These are phyloP conservation scores for Agroathelia rolfsii DNA, from an alignment of 1,284 basidiomycete genomes.

Conservation along the genomic window DNA sequence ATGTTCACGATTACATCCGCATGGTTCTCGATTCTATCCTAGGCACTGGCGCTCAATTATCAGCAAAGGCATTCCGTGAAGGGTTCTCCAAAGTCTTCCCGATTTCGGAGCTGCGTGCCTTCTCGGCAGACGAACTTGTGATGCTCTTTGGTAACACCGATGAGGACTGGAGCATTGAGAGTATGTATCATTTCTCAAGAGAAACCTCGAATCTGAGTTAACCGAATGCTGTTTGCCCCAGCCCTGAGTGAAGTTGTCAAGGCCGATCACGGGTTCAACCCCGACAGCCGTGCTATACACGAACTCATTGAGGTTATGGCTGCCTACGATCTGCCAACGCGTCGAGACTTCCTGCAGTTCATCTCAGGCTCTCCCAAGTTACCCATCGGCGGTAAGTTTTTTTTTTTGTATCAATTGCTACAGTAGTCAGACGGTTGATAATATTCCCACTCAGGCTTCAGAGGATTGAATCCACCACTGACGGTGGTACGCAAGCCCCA, in stretches of 20 bases:
- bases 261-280: slow-evolving; percentile 97
- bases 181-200: slow-evolving; percentile 37
- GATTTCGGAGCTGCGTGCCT: slow-evolving; percentile 80
- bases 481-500: slow-evolving; percentile 97
- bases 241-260: slow-evolving; percentile 89
- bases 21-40: slow-evolving; percentile 77
- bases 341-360: slow-evolving; percentile 91
- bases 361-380: slow-evolving; percentile 93
- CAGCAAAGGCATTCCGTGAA: slow-evolving; percentile 80
- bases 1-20: slow-evolving; percentile 82
- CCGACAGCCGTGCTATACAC: slow-evolving; percentile 84
- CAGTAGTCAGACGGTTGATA: slow-evolving; percentile 2
- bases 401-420: slow-evolving; percentile 3
- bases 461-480: slow-evolving; percentile 86
- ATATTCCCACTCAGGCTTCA: slow-evolving; percentile 62
- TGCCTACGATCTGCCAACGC: slow-evolving; percentile 60
- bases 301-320: slow-evolving; percentile 86
- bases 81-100: slow-evolving; percentile 95
- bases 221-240: slow-evolving; percentile 21
- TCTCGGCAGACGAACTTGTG: slow-evolving; percentile 88
- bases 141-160: slow-evolving; percentile 93
- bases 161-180: slow-evolving; percentile 88
- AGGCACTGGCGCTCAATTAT: slow-evolving; percentile 62
- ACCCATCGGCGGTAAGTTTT: slow-evolving; percentile 83
- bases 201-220: too few relatives aligned